Evolutionary conservation across 2,329 filamentous ascomycete species (phyloP).

Genomic region (Ampelomyces quisqualis): DNA sequence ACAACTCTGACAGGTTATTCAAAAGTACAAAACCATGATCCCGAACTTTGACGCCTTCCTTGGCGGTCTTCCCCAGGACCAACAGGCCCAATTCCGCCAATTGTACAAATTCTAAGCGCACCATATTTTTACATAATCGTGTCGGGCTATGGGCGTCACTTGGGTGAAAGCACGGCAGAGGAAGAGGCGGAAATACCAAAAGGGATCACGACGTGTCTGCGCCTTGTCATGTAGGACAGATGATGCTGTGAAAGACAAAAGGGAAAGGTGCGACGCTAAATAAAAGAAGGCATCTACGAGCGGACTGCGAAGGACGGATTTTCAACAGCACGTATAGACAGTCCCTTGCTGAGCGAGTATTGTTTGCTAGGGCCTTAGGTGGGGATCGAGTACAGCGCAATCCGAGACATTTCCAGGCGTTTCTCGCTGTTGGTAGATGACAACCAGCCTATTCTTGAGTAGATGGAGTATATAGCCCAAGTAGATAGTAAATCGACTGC

Average conservation of each 20-base stretch:
- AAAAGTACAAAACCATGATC: conserved; percentile 57
- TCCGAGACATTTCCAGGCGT: conserved; percentile 38
- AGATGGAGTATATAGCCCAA: too few relatives aligned
- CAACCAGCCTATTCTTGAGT: neutral
- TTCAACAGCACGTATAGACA: conserved; percentile 38
- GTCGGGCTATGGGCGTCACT: conserved; percentile 26
- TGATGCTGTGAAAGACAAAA: neutral
- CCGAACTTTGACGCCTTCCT: conserved; percentile 56
- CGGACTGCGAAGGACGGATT: conserved; percentile 11
- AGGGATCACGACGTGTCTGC: too few relatives aligned
- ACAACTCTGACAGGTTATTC: conserved; percentile 48
- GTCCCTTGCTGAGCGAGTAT: conserved; percentile 27
- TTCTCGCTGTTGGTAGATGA: conserved; percentile 16
- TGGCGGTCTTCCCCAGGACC: conserved; percentile 46
- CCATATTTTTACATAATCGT: conserved; percentile 18
- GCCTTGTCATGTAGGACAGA: too few relatives aligned
- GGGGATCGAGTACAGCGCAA: neutral
- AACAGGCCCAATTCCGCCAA: conserved; percentile 48
- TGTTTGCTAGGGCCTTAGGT: conserved; percentile 1
- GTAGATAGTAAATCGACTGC: too few relatives aligned
- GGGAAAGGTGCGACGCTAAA: conserved; percentile 10
- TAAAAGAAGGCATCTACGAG: conserved; percentile 30
- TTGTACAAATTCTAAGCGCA: conserved; percentile 42
- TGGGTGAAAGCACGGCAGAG: conserved; percentile 18
- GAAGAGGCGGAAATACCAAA: conserved; percentile 30